Conservation (phyloP, 441 rosid genomes). For the Lepidium campestre region DNA sequence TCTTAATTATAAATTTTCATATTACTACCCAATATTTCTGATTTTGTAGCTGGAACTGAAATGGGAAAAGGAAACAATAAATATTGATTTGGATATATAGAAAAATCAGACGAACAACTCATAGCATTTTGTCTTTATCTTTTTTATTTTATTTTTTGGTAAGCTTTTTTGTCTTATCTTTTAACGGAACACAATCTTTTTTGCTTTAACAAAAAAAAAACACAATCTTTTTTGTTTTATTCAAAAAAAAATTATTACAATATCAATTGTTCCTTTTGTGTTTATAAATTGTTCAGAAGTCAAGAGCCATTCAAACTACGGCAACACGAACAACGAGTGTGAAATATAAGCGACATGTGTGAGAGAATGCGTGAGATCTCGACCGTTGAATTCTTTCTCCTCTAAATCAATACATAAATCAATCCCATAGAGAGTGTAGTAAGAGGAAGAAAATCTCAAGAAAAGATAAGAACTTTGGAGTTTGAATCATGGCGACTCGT, state of each 20-base stretch:
- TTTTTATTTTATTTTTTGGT: background rate
- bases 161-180: background rate
- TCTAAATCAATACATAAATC: background rate
- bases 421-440: background rate
- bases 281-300: background rate
- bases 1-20: background rate
- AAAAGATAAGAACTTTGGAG: conserved; percentile 14
- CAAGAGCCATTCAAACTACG: conserved; percentile 13
- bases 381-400: conserved; percentile 17
- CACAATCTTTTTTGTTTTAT: too few species aligned
- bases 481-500: conserved; percentile 53
- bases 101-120: background rate
- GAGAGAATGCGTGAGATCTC: background rate
- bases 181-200: background rate
- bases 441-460: background rate
- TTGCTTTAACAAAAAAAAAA: too few species aligned
- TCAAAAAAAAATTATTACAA: too few species aligned
- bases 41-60: background rate
- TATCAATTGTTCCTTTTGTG: too few species aligned
- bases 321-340: conserved; percentile 12
- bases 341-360: conserved; percentile 19
- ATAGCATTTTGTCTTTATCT: background rate
- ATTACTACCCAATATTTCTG: background rate
- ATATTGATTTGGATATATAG: background rate
- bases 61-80: background rate